Evolutionary conservation across 208 protist species (phyloP).

Genomic region (Novymonas esmeraldas): DNA sequence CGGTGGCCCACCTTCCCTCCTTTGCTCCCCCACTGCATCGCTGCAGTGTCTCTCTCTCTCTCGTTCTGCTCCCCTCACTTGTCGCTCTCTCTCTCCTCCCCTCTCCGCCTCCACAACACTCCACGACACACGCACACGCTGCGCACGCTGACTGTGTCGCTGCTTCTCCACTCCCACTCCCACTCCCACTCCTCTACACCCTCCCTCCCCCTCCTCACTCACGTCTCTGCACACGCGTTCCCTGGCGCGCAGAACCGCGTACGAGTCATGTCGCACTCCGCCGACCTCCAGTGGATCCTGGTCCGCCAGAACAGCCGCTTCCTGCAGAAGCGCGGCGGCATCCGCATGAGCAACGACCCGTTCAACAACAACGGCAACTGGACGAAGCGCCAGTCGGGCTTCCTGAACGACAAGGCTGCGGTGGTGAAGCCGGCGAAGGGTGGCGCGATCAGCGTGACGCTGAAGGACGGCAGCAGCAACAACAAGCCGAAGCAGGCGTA

Average conservation of each 20-base stretch:
- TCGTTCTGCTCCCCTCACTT: no score
- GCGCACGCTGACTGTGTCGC: no score
- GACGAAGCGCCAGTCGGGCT: conserved; percentile 83
- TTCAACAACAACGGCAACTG: conserved; percentile 90
- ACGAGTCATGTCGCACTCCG: conserved; percentile 77
- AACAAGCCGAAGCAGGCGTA: conserved; percentile 86
- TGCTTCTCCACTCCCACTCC: no score
- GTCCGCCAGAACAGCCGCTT: conserved; percentile 87
- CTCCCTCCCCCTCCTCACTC: no score
- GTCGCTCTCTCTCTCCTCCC: no score
- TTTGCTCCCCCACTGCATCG: no score
- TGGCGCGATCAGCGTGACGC: conserved; percentile 66
- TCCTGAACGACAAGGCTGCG: conserved; percentile 73
- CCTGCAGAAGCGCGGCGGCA: conserved; percentile 82
- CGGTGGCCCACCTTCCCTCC: no score
- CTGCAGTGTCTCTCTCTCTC: no score
- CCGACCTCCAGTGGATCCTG: conserved; percentile 86
- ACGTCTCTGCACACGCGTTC: no score
- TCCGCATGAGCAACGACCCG: conserved; percentile 77
- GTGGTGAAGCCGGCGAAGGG: conserved; percentile 80
- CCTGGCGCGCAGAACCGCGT: conserved; percentile 3
- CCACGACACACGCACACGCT: no score
- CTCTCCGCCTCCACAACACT: no score
- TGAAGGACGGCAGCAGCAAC: conserved; percentile 69
- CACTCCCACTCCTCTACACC: no score